Evolutionary conservation across 345 rosid genomes (phyloP).

Genomic region (Syzygium jambos): DNA sequence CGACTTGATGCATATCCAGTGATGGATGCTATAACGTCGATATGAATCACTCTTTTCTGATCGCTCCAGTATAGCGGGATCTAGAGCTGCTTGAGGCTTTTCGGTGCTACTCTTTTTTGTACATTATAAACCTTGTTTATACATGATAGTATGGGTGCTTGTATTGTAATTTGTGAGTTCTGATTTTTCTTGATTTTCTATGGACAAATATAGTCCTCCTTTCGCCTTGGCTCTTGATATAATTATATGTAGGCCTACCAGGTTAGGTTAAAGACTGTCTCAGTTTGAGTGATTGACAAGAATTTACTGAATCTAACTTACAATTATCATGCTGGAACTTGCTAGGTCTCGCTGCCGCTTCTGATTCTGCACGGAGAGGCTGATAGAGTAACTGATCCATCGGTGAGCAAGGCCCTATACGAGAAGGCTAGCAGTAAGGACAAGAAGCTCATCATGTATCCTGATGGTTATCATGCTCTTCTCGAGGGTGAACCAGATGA

Average conservation of each 20-base stretch:
- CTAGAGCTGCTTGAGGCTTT: background rate
- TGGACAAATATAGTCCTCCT: background rate
- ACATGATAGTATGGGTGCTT: background rate
- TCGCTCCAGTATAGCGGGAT: background rate
- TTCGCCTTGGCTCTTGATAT: background rate
- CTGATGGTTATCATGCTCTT: conserved; percentile 65
- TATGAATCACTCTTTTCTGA: background rate
- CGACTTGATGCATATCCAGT: background rate
- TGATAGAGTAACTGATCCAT: conserved; percentile 79
- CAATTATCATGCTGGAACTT: background rate
- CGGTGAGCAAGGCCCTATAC: conserved; percentile 74
- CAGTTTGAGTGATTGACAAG: background rate
- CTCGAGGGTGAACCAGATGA: conserved; percentile 95
- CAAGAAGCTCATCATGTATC: conserved; percentile 60
- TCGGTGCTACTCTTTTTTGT: background rate
- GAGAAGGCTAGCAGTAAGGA: conserved; percentile 72
- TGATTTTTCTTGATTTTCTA: background rate
- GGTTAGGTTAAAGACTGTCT: background rate
- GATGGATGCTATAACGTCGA: background rate
- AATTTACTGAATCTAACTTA: background rate
- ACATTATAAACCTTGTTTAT: background rate
- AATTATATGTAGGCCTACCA: background rate
- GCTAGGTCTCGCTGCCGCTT: conserved; percentile 72
- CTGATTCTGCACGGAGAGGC: conserved; percentile 83
- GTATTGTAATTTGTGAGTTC: background rate